A percentile compares a stretch with the other conserved stretches of the same genome.
phyloP scores from a whole-genome alignment of 345 rosid species.

The Camelina laxa region DNA sequence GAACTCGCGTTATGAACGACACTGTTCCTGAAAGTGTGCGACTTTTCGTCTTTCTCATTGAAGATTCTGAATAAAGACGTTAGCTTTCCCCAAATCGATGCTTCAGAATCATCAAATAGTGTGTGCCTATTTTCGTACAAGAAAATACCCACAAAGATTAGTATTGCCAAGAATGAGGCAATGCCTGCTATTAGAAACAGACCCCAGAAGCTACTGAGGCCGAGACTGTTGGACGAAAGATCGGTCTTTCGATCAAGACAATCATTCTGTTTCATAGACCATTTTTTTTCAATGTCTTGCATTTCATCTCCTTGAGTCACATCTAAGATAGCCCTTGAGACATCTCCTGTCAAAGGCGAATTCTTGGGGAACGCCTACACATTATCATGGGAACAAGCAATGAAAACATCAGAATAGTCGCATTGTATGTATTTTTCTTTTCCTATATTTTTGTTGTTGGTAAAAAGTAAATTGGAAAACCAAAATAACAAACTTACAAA shows the following conservation, averaged over 20 bases:
- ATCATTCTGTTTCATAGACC: not conserved
- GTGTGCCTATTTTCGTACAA: slow-evolving; percentile 27
- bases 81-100: slow-evolving; percentile 42
- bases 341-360: slow-evolving; percentile 46
- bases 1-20: slow-evolving; percentile 34
- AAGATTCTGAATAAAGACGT: slow-evolving; percentile 34
- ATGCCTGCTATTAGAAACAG: slow-evolving; percentile 52
- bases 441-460: not conserved
- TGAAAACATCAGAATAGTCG: not conserved
- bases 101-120: slow-evolving; percentile 23
- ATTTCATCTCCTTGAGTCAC: slow-evolving; percentile 45
- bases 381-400: not conserved
- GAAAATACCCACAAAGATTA: slow-evolving; percentile 33
- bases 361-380: slow-evolving; percentile 50
- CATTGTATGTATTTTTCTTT: not conserved
- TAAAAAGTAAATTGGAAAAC: too few species aligned
- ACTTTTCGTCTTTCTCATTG: slow-evolving; percentile 44
- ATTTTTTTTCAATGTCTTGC: slow-evolving; percentile 33
- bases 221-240: slow-evolving; percentile 44
- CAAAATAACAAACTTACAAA: slow-evolving; percentile 42
- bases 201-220: slow-evolving; percentile 51
- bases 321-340: slow-evolving; percentile 55
- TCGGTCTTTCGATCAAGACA: slow-evolving; percentile 30
- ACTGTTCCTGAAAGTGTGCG: slow-evolving; percentile 43
- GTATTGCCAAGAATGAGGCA: slow-evolving; percentile 47